Evolutionary conservation across 2,329 filamentous ascomycete genomes (phyloP).

Genomic region (Colletotrichum horii): DNA sequence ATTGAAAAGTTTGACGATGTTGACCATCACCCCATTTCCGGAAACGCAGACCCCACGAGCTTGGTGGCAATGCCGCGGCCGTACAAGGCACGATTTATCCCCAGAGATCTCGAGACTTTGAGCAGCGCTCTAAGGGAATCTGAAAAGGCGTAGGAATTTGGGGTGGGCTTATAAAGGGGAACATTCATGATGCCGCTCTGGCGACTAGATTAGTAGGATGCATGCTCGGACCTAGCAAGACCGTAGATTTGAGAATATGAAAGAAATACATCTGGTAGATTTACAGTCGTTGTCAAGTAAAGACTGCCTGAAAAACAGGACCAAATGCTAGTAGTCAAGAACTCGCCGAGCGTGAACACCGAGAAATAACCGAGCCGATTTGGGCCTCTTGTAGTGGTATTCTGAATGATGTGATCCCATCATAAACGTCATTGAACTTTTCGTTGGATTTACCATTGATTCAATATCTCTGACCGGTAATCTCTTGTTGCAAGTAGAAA

Average conservation of each 20-base stretch:
- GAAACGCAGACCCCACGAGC: conserved; percentile 66
- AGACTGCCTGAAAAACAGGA: too few relatives aligned
- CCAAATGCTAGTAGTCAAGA: not conserved
- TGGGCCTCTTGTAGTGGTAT: too few relatives aligned
- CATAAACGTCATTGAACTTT: fast-evolving
- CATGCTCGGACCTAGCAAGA: not conserved
- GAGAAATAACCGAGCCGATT: not conserved
- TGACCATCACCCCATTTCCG: conserved; percentile 63
- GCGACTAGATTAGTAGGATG: not conserved
- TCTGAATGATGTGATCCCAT: not conserved
- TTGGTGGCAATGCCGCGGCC: conserved; percentile 64
- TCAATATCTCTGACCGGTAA: fast-evolving
- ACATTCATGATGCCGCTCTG: too few relatives aligned
- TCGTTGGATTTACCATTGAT: not conserved
- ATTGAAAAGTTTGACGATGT: conserved; percentile 59
- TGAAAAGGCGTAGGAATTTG: not conserved
- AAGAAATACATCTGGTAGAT: not conserved
- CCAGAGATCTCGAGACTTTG: conserved; percentile 34
- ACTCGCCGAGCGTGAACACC: not conserved
- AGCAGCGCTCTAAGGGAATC: not conserved
- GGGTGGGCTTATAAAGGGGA: too few relatives aligned
- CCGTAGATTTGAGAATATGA: not conserved
- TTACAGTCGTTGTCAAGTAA: too few relatives aligned
- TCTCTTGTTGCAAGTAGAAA: not conserved
- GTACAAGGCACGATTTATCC: conserved; percentile 64